A percentile compares a stretch with the other conserved stretches of the same genome.
Evolutionary conservation across 2,329 filamentous ascomycete species (phyloP).

Genomic region (Colletotrichum musae): DNA sequence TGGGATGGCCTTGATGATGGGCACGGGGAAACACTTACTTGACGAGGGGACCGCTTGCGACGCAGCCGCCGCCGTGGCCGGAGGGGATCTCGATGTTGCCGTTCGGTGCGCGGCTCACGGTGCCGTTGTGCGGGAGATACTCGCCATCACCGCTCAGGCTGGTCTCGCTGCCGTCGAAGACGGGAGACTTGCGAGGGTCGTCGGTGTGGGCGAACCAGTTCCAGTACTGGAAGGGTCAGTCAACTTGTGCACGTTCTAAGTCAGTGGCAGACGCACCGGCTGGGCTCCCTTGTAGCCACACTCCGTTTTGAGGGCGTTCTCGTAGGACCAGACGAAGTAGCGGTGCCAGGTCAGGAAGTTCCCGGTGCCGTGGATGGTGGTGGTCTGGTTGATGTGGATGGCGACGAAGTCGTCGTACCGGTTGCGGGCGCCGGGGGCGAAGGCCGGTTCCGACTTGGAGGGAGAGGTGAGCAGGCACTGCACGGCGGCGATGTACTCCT

Average conservation of each 20-base stretch:
- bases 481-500: slow-evolving; percentile 41
- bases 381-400: slow-evolving; percentile 39
- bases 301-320: slow-evolving; percentile 39
- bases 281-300: slow-evolving; percentile 41
- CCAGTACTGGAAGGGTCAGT: slow-evolving; percentile 48
- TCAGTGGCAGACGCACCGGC: slow-evolving; percentile 18
- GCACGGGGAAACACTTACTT: slow-evolving; percentile 18
- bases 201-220: slow-evolving; percentile 52
- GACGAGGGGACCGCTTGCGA: slow-evolving; percentile 51
- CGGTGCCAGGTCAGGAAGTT: slow-evolving; percentile 42
- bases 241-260: too few relatives aligned
- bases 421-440: slow-evolving; percentile 36
- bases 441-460: slow-evolving; percentile 19
- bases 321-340: slow-evolving; percentile 39
- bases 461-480: slow-evolving; percentile 38
- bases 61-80: slow-evolving; percentile 53
- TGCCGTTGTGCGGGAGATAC: slow-evolving; percentile 46
- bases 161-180: slow-evolving; percentile 57
- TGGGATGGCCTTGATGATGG: too few relatives aligned
- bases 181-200: slow-evolving; percentile 50
- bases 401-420: slow-evolving; percentile 43
- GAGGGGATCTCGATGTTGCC: slow-evolving; percentile 50
- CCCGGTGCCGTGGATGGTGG: slow-evolving; percentile 30
- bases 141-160: slow-evolving; percentile 57
- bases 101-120: slow-evolving; percentile 39